Conservation (phyloP, 805 yeast species). For the Lipomyces chichibuensis region DNA sequence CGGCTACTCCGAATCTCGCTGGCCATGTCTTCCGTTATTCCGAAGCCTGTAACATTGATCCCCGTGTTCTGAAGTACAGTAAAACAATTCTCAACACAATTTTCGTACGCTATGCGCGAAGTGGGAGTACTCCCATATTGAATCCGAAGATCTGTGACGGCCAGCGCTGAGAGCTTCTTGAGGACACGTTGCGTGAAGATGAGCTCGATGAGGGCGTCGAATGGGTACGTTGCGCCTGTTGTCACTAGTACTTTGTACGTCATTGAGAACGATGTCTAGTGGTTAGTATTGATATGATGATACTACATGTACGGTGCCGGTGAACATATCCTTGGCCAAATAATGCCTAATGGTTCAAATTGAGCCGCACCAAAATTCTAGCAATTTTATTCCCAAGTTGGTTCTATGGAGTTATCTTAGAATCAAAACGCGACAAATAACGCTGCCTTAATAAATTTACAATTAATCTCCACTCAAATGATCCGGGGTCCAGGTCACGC, state of each 20-base stretch:
- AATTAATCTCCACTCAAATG: neutral
- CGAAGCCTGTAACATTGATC: conserved; percentile 50
- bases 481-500: conserved; percentile 49
- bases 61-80: conserved; percentile 5
- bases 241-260: conserved; percentile 55
- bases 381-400: no score
- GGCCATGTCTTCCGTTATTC: conserved; percentile 50
- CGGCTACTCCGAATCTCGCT: conserved; percentile 53
- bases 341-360: no score
- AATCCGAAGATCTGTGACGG: conserved; percentile 51
- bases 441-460: neutral
- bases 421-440: no score
- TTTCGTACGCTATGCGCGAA: conserved; percentile 38
- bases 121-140: conserved; percentile 61
- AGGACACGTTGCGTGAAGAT: conserved; percentile 48
- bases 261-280: neutral
- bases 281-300: neutral
- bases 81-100: conserved; percentile 13
- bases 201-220: conserved; percentile 58
- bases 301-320: neutral
- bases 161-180: conserved; percentile 42
- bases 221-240: conserved; percentile 91
- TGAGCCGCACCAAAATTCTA: no score
- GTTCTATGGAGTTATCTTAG: no score
- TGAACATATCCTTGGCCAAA: no score